Evolutionary conservation across 1,139 yeast genomes (phyloP).

Genomic region (Kazachstania sp.): DNA sequence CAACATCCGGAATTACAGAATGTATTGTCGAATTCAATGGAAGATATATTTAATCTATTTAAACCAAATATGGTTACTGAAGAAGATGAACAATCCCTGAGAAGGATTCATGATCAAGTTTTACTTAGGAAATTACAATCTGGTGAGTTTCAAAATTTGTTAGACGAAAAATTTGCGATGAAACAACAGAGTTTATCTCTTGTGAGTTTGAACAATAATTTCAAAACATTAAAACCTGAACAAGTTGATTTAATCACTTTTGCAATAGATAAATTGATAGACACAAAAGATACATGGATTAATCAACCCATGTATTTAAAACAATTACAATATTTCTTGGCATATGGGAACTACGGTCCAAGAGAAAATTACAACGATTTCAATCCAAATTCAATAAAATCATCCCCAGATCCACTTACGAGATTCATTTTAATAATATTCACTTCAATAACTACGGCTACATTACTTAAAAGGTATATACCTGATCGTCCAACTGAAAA

Average conservation of each 20-base stretch:
- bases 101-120: conserved; percentile 5
- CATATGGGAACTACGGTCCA: conserved; percentile 28
- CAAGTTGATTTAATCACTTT: conserved; percentile 15
- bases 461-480: conserved; percentile 4
- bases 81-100: conserved; percentile 18
- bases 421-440: conserved; percentile 6
- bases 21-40: conserved; percentile 14
- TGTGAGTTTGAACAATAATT: conserved; percentile 7
- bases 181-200: background rate
- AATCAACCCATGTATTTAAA: conserved; percentile 14
- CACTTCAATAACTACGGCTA: background rate
- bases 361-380: conserved; percentile 12
- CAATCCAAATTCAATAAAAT: conserved; percentile 2
- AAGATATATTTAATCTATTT: conserved; percentile 19
- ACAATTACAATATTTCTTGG: conserved; percentile 20
- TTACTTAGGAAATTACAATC: conserved; percentile 8
- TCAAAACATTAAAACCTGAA: conserved; percentile 9
- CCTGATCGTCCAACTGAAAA: background rate
- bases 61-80: conserved; percentile 18
- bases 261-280: conserved; percentile 5
- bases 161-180: conserved; percentile 10
- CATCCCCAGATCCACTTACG: conserved; percentile 9
- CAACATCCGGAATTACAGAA: conserved; percentile 5
- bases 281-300: conserved; percentile 13
- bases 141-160: conserved; percentile 12